phyloP scores from a whole-genome alignment of 169 alveolate genomes.

The Plasmodium sp. region DNA sequence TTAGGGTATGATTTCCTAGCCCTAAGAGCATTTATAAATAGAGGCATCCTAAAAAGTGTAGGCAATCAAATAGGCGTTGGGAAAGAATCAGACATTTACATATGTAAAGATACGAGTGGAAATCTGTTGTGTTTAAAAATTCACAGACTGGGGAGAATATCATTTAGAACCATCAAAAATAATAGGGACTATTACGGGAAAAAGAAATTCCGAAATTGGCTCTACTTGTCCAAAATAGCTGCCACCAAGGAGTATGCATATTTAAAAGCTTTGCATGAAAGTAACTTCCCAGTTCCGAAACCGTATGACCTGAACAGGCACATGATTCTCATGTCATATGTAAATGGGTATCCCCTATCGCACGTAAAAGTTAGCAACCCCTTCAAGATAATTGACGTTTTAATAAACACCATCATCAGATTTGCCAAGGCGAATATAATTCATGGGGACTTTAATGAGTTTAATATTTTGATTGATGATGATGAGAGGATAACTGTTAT shows the following conservation, averaged over 20 bases:
- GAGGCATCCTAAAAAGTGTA: constrained; percentile 94
- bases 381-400: not conserved
- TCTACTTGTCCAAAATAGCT: constrained; percentile 98
- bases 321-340: constrained; percentile 96
- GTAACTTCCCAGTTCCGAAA: constrained; percentile 96
- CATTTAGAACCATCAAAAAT: constrained; percentile 97
- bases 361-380: constrained; percentile 85
- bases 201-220: constrained; percentile 97
- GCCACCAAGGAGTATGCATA: constrained; percentile 98
- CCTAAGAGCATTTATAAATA: constrained; percentile 93
- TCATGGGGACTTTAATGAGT: constrained; percentile 99
- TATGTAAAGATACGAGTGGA: constrained; percentile 93
- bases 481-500: constrained; percentile 91
- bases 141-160: constrained; percentile 93
- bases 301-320: constrained; percentile 98
- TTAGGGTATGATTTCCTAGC: constrained; percentile 99
- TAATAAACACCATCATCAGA: constrained; percentile 82
- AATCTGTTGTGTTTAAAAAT: constrained; percentile 84
- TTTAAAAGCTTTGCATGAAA: constrained; percentile 95
- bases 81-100: constrained; percentile 98
- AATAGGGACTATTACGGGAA: constrained; percentile 98
- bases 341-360: constrained; percentile 95
- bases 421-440: constrained; percentile 96
- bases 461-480: constrained; percentile 94
- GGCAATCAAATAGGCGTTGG: constrained; percentile 98